Base-by-base conservation (phyloP, 2,329 filamentous ascomycete species). In the Zasmidium citrigriseum region DNA sequence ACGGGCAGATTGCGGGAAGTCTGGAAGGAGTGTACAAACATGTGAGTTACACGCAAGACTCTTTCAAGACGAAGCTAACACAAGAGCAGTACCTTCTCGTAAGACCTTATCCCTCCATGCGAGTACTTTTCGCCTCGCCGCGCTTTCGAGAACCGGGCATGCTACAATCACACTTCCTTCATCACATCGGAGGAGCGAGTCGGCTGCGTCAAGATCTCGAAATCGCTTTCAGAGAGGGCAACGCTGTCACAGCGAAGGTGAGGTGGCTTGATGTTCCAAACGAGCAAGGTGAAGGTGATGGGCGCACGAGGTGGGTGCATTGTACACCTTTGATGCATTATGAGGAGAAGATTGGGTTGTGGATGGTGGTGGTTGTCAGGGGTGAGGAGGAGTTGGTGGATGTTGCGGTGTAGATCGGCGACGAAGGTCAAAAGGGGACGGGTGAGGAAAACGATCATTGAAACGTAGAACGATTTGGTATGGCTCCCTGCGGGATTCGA, bases 241-340 rank as follows among this genome's bases (percentile, higher is more conserved):
- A 84, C 46, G 86, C 88, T 47, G 86, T 92, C 7, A 92, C 89
- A 1, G 88, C 88, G 2, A 89, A 89, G 69, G 82, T 92, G 5
- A 83, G 84, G 52, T 93, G 89, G 89, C 74, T 89, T 1, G 79
- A 78, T 46, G 76, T 77, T 16, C 57, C 75, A 1, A 68, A 70
- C 55, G 67, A 67, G 24, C 61, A 66, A 11, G 69, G 66, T 7
- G 68, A 72, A n/a, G 80, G 78, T 21, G 76, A 83, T 38, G 89
- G 88, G 0, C 80, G 86, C n/a, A 81, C 83, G 45, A 81, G 88
- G 51, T 92, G 89, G 89, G 87, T 92, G 24, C 89, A 92, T 70
- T 89, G 87, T 68, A 91, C 89, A n/a, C 89, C 89, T 2, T 75
- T 92, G 4, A 73, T 89, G 1, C 88, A 88, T 2, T 80, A 80